Evolutionary conservation across 345 rosid genomes (phyloP).

Genomic region (Psidium friedrichsthalianum): DNA sequence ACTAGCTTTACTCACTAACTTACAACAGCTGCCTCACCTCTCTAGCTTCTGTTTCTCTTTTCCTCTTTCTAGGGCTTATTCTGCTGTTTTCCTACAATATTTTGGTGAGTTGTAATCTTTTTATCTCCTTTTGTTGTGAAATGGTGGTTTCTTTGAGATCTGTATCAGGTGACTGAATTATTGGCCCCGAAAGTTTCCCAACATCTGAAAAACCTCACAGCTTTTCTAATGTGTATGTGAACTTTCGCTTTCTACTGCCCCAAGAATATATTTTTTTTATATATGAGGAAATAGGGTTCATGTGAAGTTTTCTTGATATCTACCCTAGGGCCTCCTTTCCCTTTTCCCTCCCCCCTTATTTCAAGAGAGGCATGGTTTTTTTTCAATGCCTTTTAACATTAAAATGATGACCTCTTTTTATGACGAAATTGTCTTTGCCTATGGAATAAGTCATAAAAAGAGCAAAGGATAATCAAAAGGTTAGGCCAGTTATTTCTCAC

Average conservation of each 20-base stretch:
- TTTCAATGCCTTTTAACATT: background rate
- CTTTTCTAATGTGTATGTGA: background rate
- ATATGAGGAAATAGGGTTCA: background rate
- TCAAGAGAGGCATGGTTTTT: background rate
- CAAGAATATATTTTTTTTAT: background rate
- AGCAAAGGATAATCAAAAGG: background rate
- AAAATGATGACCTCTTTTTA: background rate
- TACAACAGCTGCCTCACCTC: background rate
- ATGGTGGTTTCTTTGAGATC: background rate
- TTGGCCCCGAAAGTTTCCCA: constrained; percentile 34
- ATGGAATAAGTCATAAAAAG: background rate
- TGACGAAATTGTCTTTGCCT: background rate
- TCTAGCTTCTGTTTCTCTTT: background rate
- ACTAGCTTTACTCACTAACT: constrained; percentile 16
- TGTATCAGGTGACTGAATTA: constrained; percentile 21
- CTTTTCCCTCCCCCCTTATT: background rate
- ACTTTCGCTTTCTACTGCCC: background rate
- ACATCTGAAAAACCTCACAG: background rate
- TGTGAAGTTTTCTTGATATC: background rate
- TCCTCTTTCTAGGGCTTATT: background rate
- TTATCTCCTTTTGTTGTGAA: background rate
- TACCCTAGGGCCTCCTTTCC: background rate
- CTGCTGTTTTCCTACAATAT: background rate
- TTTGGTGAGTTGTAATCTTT: background rate
- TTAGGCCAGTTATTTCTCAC: background rate